Evolutionary conservation across 495 filamentous ascomycete species (phyloP).

Genomic region (Penicillium canariense): DNA sequence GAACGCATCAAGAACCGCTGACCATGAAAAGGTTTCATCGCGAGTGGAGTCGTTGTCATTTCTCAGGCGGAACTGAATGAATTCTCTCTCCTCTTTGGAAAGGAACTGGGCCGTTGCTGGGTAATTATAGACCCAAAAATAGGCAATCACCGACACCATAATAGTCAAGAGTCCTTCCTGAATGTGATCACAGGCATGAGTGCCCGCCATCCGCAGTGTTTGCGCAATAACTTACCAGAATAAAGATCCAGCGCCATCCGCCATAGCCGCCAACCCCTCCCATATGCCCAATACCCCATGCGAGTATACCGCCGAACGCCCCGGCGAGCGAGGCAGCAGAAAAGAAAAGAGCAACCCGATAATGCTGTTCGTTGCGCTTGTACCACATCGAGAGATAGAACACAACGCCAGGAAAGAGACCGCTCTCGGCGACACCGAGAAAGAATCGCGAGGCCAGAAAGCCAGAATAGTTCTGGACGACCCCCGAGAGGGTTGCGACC

Average conservation of each 20-base stretch:
- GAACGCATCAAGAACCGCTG: constrained; percentile 59
- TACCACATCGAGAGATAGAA: constrained; percentile 90
- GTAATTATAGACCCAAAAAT: constrained; percentile 72
- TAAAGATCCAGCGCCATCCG: constrained; percentile 86
- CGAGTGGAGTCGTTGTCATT: constrained; percentile 60
- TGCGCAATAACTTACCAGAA: constrained; percentile 43
- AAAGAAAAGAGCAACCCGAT: constrained; percentile 74
- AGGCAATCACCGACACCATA: constrained; percentile 57
- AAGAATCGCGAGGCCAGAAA: constrained; percentile 58
- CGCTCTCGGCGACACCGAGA: constrained; percentile 46
- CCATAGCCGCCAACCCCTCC: constrained; percentile 58
- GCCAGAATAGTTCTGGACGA: constrained; percentile 63
- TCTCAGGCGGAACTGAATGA: constrained; percentile 57
- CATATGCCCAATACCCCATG: constrained; percentile 62
- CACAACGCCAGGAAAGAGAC: constrained; percentile 72
- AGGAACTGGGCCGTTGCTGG: constrained; percentile 69
- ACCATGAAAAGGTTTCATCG: constrained; percentile 65
- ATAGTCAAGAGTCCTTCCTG: constrained; percentile 71
- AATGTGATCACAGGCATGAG: constrained; percentile 7
- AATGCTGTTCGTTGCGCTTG: constrained; percentile 67
- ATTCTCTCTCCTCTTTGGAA: constrained; percentile 57
- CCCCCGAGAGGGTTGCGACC: constrained; percentile 68
- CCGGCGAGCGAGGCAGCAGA: constrained; percentile 71
- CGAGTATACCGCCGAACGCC: constrained; percentile 76
- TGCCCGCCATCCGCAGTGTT: not conserved